Percentiles rank a stretch among this genome's conserved stretches.
Evolutionary conservation across 2,329 filamentous ascomycete species (phyloP).

Genomic region (Myriosclerotinia scirpicola): DNA sequence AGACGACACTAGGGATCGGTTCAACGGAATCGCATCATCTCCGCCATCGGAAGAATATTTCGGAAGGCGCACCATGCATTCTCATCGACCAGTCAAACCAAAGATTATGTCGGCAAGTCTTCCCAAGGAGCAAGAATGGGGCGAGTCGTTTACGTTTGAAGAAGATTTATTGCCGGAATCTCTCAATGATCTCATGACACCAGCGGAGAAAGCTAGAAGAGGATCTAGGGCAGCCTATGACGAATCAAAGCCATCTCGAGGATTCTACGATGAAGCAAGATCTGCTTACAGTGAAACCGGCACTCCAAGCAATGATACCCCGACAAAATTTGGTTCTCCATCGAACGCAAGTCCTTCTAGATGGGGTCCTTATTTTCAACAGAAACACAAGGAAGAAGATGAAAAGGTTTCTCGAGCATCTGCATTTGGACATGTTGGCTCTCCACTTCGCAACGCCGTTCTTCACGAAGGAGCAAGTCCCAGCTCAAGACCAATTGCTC

Average conservation of each 20-base stretch:
- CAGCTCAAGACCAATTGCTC: slow-evolving; percentile 45
- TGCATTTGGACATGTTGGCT: slow-evolving; percentile 66
- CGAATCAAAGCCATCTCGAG: slow-evolving; percentile 47
- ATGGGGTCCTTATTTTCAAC: slow-evolving; percentile 61
- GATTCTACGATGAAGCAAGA: slow-evolving; percentile 52
- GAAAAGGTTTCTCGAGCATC: slow-evolving; percentile 47
- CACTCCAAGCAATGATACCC: slow-evolving; percentile 45
- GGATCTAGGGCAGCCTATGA: slow-evolving; percentile 62
- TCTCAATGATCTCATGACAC: slow-evolving; percentile 64
- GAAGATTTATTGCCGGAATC: slow-evolving; percentile 83
- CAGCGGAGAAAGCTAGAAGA: slow-evolving; percentile 64
- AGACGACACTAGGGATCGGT: slow-evolving; percentile 58
- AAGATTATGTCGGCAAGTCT: slow-evolving; percentile 67
- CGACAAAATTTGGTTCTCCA: slow-evolving; percentile 62
- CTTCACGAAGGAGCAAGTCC: slow-evolving; percentile 53
- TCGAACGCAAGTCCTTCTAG: slow-evolving; percentile 58
- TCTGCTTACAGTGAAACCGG: slow-evolving; percentile 45
- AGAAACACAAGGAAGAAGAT: slow-evolving; percentile 56
- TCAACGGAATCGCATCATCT: slow-evolving; percentile 51
- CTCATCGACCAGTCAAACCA: slow-evolving; percentile 66
- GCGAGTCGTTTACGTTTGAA: slow-evolving; percentile 72
- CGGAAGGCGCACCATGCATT: slow-evolving; percentile 70
- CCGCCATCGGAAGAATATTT: slow-evolving; percentile 59
- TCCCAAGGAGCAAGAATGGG: slow-evolving; percentile 65
- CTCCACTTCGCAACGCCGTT: slow-evolving; percentile 62